phyloP scores from a whole-genome alignment of 1,139 yeast species.

The Candida glucosophila region DNA sequence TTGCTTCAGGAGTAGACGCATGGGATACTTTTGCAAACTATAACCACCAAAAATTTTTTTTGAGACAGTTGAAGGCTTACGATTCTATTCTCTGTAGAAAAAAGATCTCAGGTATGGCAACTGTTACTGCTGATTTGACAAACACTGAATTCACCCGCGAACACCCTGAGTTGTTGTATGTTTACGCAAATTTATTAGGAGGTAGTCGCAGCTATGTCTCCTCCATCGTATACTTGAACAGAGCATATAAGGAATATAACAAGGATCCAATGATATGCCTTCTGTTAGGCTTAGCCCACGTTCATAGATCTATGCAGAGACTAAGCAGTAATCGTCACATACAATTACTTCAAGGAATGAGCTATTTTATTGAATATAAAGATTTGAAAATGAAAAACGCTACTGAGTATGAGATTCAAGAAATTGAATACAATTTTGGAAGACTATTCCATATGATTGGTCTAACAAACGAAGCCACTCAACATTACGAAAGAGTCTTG shows the following conservation, averaged over 20 bases:
- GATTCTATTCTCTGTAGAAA: constrained; percentile 53
- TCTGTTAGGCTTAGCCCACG: constrained; percentile 67
- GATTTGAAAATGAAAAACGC: constrained; percentile 35
- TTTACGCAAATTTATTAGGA: constrained; percentile 73
- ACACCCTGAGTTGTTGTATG: constrained; percentile 64
- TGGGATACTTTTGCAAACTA: constrained; percentile 60
- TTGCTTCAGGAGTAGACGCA: constrained; percentile 53
- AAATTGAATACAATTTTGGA: constrained; percentile 76
- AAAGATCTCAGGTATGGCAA: constrained; percentile 72
- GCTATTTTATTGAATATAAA: constrained; percentile 66
- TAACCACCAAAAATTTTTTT: constrained; percentile 80
- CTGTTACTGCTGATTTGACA: constrained; percentile 40
- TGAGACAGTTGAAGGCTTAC: constrained; percentile 83
- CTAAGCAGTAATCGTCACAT: constrained; percentile 77
- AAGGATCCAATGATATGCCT: constrained; percentile 75
- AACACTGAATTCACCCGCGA: constrained; percentile 36
- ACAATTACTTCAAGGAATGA: constrained; percentile 79
- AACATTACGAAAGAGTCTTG: constrained; percentile 64
- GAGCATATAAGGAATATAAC: constrained; percentile 54
- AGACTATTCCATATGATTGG: constrained; percentile 81
- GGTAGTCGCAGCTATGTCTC: constrained; percentile 80
- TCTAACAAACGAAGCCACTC: constrained; percentile 60
- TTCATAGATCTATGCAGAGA: constrained; percentile 92
- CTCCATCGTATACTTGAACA: constrained; percentile 58
- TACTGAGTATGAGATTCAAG: constrained; percentile 54